Evolutionary conservation across 768 basidiomycete genomes (phyloP), one percentile per base, ranked within the genome.

Genomic region (Boletus sp.): DNA sequence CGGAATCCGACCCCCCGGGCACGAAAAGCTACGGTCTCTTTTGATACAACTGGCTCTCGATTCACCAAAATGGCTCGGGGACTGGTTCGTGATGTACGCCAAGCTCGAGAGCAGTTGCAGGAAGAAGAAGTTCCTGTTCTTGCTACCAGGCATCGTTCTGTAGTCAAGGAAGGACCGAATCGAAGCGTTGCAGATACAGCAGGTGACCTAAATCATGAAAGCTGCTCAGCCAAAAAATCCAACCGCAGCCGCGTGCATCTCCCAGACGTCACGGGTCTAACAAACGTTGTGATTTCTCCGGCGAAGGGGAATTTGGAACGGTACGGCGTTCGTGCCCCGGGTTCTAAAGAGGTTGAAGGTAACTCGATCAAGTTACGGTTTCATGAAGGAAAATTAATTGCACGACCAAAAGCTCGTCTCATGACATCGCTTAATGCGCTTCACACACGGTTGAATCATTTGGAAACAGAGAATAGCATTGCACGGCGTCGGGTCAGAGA

Each of bases 251-350:
- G 76, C 33, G 66, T 90, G 19, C 80, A 85, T 47, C 72, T 92
- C 2, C 91, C 90, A 1, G 92, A 93, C 61, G 83, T 94, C 5
- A 94, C 92, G 8, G 92, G 91, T 0, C 68, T 93, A 10, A 93
- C 89, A 0, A 85, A 78, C 41, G 91, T 87, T 0, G 83, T 92
- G 14, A 82, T 83, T 48, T 87, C 87, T 5, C 91, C 92, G 1
- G 81, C 83, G 1, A 87, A 81, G 58, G 72, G 72, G 4, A 77
- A 76, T 15, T 58, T 77, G 14, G 77, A 80, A 30, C 85, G 86
- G 57, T 74, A 78, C 57, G 63, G 71, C 1, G 80, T 84, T 56
- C 73, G 71, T 32, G 75, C 73, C 10, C 74, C 79, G 25, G 74
- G 72, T 6, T 78, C 73, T 54, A 77, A 79, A 32, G 86, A 89